phyloP scores from a whole-genome alignment of 192 early-diverging fungal species.

The Phycomyces nitens region DNA sequence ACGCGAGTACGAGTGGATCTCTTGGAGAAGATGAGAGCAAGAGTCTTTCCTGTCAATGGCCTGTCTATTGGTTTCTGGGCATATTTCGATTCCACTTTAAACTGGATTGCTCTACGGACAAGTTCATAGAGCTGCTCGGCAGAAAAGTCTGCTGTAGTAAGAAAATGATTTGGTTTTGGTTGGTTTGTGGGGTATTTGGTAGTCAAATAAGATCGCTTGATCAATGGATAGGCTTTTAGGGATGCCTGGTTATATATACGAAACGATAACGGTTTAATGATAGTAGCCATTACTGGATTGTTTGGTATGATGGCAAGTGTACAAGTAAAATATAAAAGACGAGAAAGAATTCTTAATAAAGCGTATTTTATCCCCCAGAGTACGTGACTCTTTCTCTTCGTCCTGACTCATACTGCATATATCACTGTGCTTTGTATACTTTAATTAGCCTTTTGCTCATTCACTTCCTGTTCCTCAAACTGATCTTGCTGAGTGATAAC shows the following conservation, averaged over 20 bases:
- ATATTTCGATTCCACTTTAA: constrained; percentile 73
- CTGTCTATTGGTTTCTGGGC: constrained; percentile 37
- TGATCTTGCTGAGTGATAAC: constrained; percentile 74
- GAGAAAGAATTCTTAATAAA: too few species aligned
- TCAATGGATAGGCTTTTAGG: neutral
- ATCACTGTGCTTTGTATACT: too few species aligned
- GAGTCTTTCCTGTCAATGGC: constrained; percentile 77
- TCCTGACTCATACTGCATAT: too few species aligned
- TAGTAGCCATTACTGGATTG: too few species aligned
- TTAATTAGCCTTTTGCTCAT: constrained; percentile 62
- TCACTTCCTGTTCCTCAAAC: constrained; percentile 69
- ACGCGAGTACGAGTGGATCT: constrained; percentile 95
- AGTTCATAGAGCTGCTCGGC: constrained; percentile 45
- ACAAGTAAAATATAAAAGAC: too few species aligned
- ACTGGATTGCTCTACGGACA: constrained; percentile 71
- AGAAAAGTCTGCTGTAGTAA: constrained; percentile 4
- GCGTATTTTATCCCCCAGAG: too few species aligned
- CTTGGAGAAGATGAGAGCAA: constrained; percentile 94
- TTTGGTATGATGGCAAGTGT: too few species aligned
- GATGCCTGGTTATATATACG: too few species aligned
- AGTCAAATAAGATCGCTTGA: neutral
- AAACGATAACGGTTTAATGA: too few species aligned
- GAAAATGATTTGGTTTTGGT: constrained; percentile 7
- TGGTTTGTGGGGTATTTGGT: neutral
- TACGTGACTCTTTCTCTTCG: too few species aligned